phyloP scores from a whole-genome alignment of 2,329 filamentous ascomycete species.

The Neodidymelliopsis sp. region DNA sequence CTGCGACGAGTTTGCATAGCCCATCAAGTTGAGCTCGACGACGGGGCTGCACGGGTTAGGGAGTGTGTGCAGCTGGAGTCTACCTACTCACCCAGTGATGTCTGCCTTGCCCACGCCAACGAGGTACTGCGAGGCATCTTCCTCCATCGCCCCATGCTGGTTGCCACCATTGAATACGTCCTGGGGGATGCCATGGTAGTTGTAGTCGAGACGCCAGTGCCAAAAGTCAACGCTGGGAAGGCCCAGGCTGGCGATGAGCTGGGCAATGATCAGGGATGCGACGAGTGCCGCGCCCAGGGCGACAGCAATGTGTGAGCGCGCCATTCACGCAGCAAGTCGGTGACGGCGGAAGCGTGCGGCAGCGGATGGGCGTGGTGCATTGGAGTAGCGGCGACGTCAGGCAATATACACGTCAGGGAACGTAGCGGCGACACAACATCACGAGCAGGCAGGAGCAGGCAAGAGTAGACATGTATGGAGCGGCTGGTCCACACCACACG shows the following conservation, averaged over 20 bases:
- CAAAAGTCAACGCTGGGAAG: slow-evolving; percentile 48
- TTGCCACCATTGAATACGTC: slow-evolving; percentile 37
- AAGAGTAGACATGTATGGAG: neutral
- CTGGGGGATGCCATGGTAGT: slow-evolving; percentile 30
- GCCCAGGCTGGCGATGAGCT: slow-evolving; percentile 46
- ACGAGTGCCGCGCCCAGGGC: slow-evolving; percentile 48
- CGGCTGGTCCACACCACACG: neutral
- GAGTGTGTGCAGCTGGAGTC: neutral
- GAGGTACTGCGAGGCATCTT: slow-evolving; percentile 61
- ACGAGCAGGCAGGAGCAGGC: neutral
- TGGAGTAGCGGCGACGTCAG: neutral
- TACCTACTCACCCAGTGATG: slow-evolving; percentile 67
- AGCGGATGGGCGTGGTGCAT: neutral
- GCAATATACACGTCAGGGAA: slow-evolving; percentile 10
- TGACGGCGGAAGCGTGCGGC: slow-evolving; percentile 26
- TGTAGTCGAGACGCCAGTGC: slow-evolving; percentile 41
- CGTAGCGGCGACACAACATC: neutral
- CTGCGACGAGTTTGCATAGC: slow-evolving; percentile 87
- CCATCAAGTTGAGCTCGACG: slow-evolving; percentile 89
- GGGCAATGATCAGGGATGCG: slow-evolving; percentile 43
- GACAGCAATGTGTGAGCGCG: slow-evolving; percentile 49
- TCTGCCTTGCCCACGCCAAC: slow-evolving; percentile 75
- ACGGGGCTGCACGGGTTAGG: slow-evolving; percentile 66
- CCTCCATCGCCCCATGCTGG: slow-evolving; percentile 35
- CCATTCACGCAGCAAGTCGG: slow-evolving; percentile 42